Conservation (phyloP, 2,329 filamentous ascomycete species). For the Xylariaceae sp. region DNA sequence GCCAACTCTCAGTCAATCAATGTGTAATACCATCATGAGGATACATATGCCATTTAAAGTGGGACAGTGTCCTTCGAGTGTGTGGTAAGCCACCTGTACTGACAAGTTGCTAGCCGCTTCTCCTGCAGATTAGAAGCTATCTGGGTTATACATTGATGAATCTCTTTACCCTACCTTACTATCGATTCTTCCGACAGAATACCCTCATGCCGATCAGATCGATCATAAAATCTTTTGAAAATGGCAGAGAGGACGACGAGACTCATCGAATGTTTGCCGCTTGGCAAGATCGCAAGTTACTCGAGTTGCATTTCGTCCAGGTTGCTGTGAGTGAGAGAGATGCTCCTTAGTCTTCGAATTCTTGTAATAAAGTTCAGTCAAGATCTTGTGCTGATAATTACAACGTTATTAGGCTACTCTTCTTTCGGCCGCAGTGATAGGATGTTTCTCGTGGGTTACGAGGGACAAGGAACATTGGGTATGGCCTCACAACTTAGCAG, state of each 20-base stretch:
- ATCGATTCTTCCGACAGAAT: slow-evolving; percentile 39
- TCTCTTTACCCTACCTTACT: slow-evolving; percentile 38
- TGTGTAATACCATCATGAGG: neutral
- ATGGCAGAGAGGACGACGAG: slow-evolving; percentile 18
- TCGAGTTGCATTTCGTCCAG: slow-evolving; percentile 36
- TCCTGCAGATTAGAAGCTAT: neutral
- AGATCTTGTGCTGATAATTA: neutral
- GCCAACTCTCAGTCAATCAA: no score
- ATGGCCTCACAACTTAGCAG: slow-evolving; percentile 19
- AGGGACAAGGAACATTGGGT: slow-evolving; percentile 36
- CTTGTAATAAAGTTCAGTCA: no score
- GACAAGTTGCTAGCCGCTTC: neutral
- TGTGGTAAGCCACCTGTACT: neutral
- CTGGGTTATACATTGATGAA: slow-evolving; percentile 9
- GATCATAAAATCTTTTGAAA: slow-evolving; percentile 27
- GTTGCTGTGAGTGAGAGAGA: slow-evolving; percentile 34
- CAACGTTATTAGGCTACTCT: slow-evolving; percentile 31
- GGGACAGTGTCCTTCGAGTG: neutral
- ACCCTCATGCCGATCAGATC: slow-evolving; percentile 34
- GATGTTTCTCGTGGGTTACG: slow-evolving; percentile 38
- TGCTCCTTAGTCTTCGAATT: neutral
- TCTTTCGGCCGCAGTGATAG: slow-evolving; percentile 38
- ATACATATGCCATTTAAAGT: neutral
- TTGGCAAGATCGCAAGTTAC: slow-evolving; percentile 34
- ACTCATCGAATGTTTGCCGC: slow-evolving; percentile 28